Evolutionary conservation across 2,329 filamentous ascomycete genomes (phyloP), one percentile per base, ranked within the genome.

Genomic region (Sporothrix humicola): DNA sequence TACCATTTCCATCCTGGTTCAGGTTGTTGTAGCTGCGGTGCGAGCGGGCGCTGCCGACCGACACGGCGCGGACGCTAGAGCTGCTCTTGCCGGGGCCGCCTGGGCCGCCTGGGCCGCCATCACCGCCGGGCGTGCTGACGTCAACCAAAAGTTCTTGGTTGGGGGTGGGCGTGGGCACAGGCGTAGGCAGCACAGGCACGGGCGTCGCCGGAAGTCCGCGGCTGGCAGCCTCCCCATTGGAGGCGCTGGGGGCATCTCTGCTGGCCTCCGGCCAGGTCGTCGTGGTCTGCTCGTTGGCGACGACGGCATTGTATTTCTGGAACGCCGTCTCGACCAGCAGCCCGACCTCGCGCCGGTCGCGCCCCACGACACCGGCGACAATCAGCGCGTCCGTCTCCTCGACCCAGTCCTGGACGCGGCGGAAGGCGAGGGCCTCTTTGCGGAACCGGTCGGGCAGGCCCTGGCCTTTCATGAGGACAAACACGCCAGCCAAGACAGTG

Each of bases 401-500:
- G 65, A 88, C 86, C 81, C 85, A 87, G 76, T 87, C 86, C 77
- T 85, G 84, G 26, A 88, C 78, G 50, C 83, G 81, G 0, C 83
- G 79, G 76, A 85, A 86, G 59, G 83, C 83, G 17, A 84, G 80
- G 52, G 83, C 82, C 73, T 87, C 84, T 69, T 85, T 83, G 56
- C 83, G 80, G 20, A 87, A 74, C 17, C 84, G 78, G 75, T 85
- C 83, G 0, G 86, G 85, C 70, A 87, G 77, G 0, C 86, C 86
- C 58, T 85, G 85, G 4, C 85, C 84, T 77, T 86, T 87, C 65
- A 87, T 78, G 8, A 87, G 84, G 0, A 89, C 89, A 23, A 92
- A 80, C 0, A 90, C 81, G 17, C 90, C 90, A 0, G 90, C 90
- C 6, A 91, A 83, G 3, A 90, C 80, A 2, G 89, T 91, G 77